These are phyloP conservation scores for Haplosporangium sp. DNA, from an alignment of 371 early-diverging fungal genomes.

Conservation along the genomic window DNA sequence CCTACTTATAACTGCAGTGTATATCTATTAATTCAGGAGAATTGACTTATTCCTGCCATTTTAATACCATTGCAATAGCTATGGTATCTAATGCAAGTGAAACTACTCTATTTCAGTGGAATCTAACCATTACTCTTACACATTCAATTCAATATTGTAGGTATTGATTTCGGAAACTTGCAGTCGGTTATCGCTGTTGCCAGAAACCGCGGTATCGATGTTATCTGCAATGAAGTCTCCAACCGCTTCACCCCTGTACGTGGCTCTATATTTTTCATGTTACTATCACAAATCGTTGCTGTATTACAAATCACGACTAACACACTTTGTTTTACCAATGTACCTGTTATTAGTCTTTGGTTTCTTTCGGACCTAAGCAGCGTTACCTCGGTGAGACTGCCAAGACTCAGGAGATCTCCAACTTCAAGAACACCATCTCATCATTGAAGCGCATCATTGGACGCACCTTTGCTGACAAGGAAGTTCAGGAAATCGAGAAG, in stretches of 20 bases:
- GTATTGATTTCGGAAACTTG: constrained; percentile 97
- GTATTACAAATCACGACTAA: neutral
- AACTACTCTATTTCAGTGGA: neutral
- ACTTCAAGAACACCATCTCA: constrained; percentile 96
- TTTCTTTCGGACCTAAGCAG: constrained; percentile 95
- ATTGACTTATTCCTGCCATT: neutral
- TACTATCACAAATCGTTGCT: neutral
- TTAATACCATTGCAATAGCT: too few species aligned
- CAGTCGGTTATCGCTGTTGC: constrained; percentile 97
- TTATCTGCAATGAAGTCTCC: constrained; percentile 96
- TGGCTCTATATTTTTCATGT: constrained; percentile 8
- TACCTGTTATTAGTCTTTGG: constrained; percentile 68
- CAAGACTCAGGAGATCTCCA: constrained; percentile 94
- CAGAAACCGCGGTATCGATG: constrained; percentile 97
- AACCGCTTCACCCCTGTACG: constrained; percentile 96
- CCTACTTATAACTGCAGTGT: neutral
- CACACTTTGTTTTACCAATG: neutral
- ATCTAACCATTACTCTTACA: neutral
- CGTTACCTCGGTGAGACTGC: constrained; percentile 96
- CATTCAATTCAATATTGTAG: constrained; percentile 48
- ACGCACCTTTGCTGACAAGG: constrained; percentile 90
- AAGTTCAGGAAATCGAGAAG: constrained; percentile 87
- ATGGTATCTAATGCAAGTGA: too few species aligned
- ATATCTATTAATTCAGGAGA: neutral
- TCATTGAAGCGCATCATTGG: constrained; percentile 80